Evolutionary conservation across 2,329 filamentous ascomycete genomes (phyloP).

Genomic region (Xylaria multiplex): DNA sequence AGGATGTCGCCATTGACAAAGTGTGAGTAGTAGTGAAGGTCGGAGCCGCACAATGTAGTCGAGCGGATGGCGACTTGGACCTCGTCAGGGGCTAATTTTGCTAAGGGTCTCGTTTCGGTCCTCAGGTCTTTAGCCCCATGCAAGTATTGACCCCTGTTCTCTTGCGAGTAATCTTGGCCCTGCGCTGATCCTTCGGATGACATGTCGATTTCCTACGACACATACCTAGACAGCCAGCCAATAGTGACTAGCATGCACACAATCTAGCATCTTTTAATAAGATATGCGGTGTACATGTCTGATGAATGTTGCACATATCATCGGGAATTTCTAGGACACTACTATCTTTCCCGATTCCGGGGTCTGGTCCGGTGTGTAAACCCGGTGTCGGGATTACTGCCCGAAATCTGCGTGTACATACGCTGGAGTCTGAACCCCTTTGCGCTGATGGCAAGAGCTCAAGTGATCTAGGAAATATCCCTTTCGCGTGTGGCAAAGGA

Average conservation of each 20-base stretch:
- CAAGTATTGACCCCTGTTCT: conserved; percentile 13
- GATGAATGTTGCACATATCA: no score
- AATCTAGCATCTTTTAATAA: neutral
- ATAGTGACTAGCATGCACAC: neutral
- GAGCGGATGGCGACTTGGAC: conserved; percentile 13
- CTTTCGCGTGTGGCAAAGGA: no score
- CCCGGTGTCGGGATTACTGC: no score
- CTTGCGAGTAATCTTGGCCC: neutral
- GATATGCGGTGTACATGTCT: no score
- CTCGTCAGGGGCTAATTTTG: conserved; percentile 2
- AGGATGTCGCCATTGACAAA: conserved; percentile 17
- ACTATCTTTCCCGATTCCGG: no score
- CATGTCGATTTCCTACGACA: neutral
- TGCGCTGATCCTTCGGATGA: neutral
- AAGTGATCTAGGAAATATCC: no score
- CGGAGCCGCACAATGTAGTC: conserved; percentile 14
- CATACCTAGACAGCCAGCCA: no score
- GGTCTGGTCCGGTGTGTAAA: no score
- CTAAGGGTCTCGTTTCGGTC: conserved; percentile 1
- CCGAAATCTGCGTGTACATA: no score
- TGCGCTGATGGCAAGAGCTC: no score
- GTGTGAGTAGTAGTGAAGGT: conserved; percentile 23
- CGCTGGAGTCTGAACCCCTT: no score
- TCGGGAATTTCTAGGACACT: no score
- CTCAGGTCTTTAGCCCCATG: conserved; percentile 6